Base-by-base conservation (phyloP, 495 filamentous ascomycete genomes). In the Penicillium egyptiacum region DNA sequence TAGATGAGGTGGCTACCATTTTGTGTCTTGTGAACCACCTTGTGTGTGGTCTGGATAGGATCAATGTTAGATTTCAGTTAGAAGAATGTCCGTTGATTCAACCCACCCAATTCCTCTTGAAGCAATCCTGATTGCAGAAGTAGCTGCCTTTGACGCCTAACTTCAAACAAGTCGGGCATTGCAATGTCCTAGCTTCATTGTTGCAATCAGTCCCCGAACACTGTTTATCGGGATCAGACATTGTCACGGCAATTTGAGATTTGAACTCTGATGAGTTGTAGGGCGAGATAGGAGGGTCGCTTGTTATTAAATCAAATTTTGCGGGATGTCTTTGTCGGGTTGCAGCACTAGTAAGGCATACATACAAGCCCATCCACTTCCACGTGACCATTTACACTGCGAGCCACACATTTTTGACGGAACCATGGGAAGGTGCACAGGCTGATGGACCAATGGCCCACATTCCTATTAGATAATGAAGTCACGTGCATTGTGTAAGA, bases 111-210 rank as follows among this genome's bases (percentile, higher is more conserved):
- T 86, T 94, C 67, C 81, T 83, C 77, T 92, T 95, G 74, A 96
- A 96, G 76, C 91, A 96, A 59, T 95, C 91, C 67, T 96, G 91
- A 2, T 87, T 85, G 75, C 91, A 96, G 75, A 95, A 96, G 66
- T 79, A 92, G 69, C 88, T 90, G 60, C 87, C 86, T 72, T 88
- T 91, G n/a, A 59, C 6, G 17, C 84, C 90, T 12, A 89, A 66
- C 66, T 89, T 92, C 58, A 92, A 75, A 64, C 91, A 96, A 26
- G 85, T 92, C 28, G 91, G 91, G 71, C 91, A 96, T 66, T 95
- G 89, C n/a, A 96, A 73, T 12, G 80, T 70, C 20, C 87, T 82
- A 40, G 88, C 88, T 45, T 89, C 85, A 58, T 93, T 92, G 11
- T 75, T 71, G 71, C 91, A 96, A 62, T 88, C 87, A 12, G 70